Evolutionary conservation across 768 basidiomycete genomes (phyloP), one percentile per base, ranked within the genome.

Genomic region (Mycena galopus): DNA sequence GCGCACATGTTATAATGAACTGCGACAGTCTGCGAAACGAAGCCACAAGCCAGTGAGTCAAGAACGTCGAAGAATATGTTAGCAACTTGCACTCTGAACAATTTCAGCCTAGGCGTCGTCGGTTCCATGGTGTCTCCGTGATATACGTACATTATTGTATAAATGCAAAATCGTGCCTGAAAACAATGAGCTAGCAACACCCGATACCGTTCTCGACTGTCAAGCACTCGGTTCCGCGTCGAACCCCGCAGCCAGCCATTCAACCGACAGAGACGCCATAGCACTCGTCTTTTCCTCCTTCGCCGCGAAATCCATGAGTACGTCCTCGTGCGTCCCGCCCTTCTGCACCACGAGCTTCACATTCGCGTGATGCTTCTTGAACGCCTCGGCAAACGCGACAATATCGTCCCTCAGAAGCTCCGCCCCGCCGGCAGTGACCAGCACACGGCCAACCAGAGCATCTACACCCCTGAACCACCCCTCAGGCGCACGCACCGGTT

Each of bases 301-400:
- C 1, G 65, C 61, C 30, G 77, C 19, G 55, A 79, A 79, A 42
- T 85, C 83, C 37, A 82, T 73, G 39, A 76, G 82, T 55, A 79
- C 78, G 65, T 85, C 83, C 67, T 84, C 80, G 60, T 86, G 85
- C 12, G 84, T 75, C 2, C 84, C 85, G 50, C 75, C 69, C 30
- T 77, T 69, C 71, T 85, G 83, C 30, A 83, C 58, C 10, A 79
- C 74, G 29, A 82, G 72, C 39, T 74, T 72, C 59, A 74, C 65
- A 9, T 73, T 53, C 0, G 63, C 33, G 30, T 78, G 72, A 10
- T 78, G 58, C 59, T 78, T 78, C 14, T 70, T 68, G 2, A 84
- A 63, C 29, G 73, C 58, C 65, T 78, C 74, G 33, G 67, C 78
- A 37, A 81, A 71, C 4, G 68, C 61, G 19, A 81, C 75, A 59